These are phyloP conservation scores for Adansonia madagascariensis DNA, from an alignment of 441 rosid species.

Conservation along the genomic window DNA sequence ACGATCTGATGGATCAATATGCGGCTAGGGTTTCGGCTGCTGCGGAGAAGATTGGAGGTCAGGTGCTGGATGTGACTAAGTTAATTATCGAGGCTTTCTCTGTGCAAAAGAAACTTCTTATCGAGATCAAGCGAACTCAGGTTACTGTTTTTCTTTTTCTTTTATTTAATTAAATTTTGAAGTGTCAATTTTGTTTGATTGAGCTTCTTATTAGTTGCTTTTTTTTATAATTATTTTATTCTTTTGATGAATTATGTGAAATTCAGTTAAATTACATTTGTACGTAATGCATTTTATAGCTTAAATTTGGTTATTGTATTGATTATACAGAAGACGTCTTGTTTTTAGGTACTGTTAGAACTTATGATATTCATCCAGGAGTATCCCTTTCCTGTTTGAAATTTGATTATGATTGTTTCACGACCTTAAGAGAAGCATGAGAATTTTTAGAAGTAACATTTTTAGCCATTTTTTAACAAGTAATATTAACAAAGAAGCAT, in stretches of 20 bases:
- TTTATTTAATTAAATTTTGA: not conserved
- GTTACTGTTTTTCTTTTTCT: constrained; percentile 32
- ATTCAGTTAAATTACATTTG: not conserved
- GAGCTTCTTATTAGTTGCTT: not conserved
- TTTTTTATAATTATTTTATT: not conserved
- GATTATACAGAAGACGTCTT: not conserved
- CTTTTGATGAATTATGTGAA: not conserved
- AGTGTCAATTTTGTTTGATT: constrained; percentile 2
- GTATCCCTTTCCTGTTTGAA: not conserved
- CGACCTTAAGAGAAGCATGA: not conserved
- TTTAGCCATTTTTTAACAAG: not conserved
- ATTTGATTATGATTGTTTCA: constrained; percentile 2
- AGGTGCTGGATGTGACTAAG: constrained; percentile 73
- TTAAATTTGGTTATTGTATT: not conserved
- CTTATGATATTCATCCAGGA: not conserved
- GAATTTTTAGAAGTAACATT: not conserved
- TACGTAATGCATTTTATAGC: not conserved
- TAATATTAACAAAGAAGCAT: constrained; percentile 4
- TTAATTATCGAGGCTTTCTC: constrained; percentile 65
- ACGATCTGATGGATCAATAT: constrained; percentile 59
- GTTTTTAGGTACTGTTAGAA: not conserved
- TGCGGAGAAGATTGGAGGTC: constrained; percentile 92
- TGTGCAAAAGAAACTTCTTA: constrained; percentile 68
- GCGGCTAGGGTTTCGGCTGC: constrained; percentile 58
- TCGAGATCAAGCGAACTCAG: constrained; percentile 66